These are phyloP conservation scores for Kandelia obovata DNA, from an alignment of 345 rosid genomes.

Conservation along the genomic window DNA sequence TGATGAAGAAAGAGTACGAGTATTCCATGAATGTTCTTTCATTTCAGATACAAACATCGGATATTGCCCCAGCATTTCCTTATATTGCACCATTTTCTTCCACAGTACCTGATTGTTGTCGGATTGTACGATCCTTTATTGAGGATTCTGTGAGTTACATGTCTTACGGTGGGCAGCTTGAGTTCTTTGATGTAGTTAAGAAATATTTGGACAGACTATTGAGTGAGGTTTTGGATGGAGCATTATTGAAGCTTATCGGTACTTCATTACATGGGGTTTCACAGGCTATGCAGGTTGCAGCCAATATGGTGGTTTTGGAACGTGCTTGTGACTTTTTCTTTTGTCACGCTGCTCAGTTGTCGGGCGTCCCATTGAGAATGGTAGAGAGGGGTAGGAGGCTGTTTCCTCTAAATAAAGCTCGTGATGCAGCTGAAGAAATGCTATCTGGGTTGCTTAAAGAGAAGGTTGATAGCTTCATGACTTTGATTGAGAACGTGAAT, in stretches of 20 bases:
- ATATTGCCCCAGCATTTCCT: constrained; percentile 86
- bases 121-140: constrained; percentile 88
- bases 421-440: constrained; percentile 84
- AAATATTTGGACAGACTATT: constrained; percentile 89
- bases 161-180: constrained; percentile 95
- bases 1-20: constrained; percentile 97
- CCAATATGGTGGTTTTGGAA: constrained; percentile 92
- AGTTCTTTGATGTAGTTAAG: constrained; percentile 84
- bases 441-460: constrained; percentile 85
- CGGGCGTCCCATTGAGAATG: constrained; percentile 88
- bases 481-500: constrained; percentile 84
- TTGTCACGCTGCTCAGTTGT: constrained; percentile 93
- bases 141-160: constrained; percentile 96
- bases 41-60: constrained; percentile 88
- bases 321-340: constrained; percentile 98
- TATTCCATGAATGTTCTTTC: constrained; percentile 98
- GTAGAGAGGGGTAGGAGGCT: constrained; percentile 94
- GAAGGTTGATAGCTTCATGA: constrained; percentile 91
- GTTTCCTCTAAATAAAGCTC: constrained; percentile 80
- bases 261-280: constrained; percentile 82
- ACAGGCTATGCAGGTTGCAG: constrained; percentile 97
- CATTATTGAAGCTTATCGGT: constrained; percentile 69
- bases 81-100: constrained; percentile 91
- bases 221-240: constrained; percentile 79
- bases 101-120: constrained; percentile 88